These are phyloP conservation scores for Tephrocybe rancida DNA, from an alignment of 768 basidiomycete species.

Conservation along the genomic window DNA sequence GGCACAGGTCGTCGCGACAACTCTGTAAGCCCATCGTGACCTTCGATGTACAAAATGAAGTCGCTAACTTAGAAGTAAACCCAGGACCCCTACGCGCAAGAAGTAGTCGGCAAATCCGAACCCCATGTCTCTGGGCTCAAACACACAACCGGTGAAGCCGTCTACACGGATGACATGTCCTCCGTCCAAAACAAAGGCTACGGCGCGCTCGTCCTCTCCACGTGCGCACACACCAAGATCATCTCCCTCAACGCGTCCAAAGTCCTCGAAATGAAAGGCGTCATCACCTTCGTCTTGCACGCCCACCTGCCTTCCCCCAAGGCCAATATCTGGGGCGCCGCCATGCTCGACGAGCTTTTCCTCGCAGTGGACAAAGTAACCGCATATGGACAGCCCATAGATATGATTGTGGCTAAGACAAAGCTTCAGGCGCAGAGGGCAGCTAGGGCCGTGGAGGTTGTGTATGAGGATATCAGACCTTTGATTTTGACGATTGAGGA, in stretches of 20 bases:
- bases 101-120: constrained; percentile 18
- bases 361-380: constrained; percentile 16
- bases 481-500: constrained; percentile 18
- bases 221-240: constrained; percentile 12
- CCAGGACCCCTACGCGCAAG: constrained; percentile 19
- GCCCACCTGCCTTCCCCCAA: constrained; percentile 13
- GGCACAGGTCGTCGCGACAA: constrained; percentile 14
- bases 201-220: constrained; percentile 17
- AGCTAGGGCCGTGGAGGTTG: constrained; percentile 10
- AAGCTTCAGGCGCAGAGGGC: constrained; percentile 16
- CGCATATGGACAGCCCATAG: constrained; percentile 15
- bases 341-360: constrained; percentile 15
- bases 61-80: no score
- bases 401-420: constrained; percentile 15
- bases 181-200: constrained; percentile 10
- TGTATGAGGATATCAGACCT: constrained; percentile 12
- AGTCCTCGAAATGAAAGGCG: constrained; percentile 15
- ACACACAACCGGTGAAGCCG: constrained; percentile 16
- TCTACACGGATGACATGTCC: constrained; percentile 18
- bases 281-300: constrained; percentile 13
- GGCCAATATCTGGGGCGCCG: constrained; percentile 16
- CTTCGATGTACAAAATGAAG: no score
- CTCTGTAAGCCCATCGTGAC: constrained; percentile 1
- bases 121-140: constrained; percentile 18
- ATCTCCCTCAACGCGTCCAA: constrained; percentile 13